Conservation (phyloP, 1,139 yeast species). For the Candida tetrigidarum region DNA sequence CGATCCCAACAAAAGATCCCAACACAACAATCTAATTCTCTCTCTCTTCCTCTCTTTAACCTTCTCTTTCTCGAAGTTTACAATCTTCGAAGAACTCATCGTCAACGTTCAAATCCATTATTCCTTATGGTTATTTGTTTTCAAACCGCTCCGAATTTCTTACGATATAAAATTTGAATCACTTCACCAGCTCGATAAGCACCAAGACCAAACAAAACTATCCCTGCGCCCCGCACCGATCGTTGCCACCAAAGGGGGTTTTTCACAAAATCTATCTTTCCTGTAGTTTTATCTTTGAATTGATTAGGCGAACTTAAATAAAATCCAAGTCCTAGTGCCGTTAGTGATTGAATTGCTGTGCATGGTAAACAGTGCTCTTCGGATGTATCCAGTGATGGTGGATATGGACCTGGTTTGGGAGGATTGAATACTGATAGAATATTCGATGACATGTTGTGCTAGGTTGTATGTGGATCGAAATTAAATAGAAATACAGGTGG, state of each 20-base stretch:
- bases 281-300: conserved; percentile 35
- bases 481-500: neutral
- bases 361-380: conserved; percentile 42
- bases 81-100: neutral
- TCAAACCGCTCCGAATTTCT: conserved; percentile 11
- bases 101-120: neutral
- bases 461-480: too few species aligned
- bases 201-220: conserved; percentile 41
- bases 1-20: neutral
- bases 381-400: conserved; percentile 21
- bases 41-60: too few species aligned
- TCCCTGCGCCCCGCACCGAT: conserved; percentile 37
- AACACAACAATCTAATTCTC: too few species aligned
- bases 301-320: conserved; percentile 35
- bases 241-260: conserved; percentile 50
- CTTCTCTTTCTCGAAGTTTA: too few species aligned
- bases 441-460: conserved; percentile 28
- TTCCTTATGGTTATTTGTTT: neutral
- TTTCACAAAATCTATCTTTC: conserved; percentile 35
- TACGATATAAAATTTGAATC: conserved; percentile 20
- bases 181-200: conserved; percentile 41
- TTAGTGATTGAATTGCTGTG: conserved; percentile 41
- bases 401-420: conserved; percentile 33
- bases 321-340: conserved; percentile 39
- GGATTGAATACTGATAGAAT: conserved; percentile 44